These are phyloP conservation scores for Neospora caninum DNA, from an alignment of 169 alveolate species.

Conservation along the genomic window DNA sequence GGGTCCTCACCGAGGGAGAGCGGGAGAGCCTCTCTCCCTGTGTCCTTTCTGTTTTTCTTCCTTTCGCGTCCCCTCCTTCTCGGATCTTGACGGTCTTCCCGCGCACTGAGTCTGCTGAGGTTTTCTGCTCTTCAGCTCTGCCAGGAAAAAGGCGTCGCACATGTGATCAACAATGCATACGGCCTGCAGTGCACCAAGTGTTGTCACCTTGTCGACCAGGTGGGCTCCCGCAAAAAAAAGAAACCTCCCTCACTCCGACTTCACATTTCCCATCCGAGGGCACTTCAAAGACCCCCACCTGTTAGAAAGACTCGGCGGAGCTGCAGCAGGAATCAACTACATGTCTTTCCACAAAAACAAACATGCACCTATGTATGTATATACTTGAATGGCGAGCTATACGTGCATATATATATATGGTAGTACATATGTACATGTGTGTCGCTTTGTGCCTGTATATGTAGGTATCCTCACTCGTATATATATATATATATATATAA, in stretches of 20 bases:
- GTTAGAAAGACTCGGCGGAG: too few relatives aligned
- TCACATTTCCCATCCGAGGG: too few relatives aligned
- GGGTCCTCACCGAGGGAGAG: too few relatives aligned
- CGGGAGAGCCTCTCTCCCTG: too few relatives aligned
- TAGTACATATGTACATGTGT: not conserved
- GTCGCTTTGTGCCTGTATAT: not conserved
- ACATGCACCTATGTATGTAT: slow-evolving; percentile 1
- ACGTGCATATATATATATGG: not conserved
- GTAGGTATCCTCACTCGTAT: not conserved
- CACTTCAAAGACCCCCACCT: too few relatives aligned
- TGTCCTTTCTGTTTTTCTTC: not conserved
- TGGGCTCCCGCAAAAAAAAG: not conserved
- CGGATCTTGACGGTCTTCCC: not conserved
- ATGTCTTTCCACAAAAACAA: not conserved
- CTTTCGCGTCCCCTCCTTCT: not conserved
- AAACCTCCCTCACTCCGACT: too few relatives aligned
- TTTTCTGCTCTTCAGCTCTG: slow-evolving; percentile 65
- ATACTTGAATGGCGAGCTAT: not conserved
- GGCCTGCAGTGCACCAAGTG: slow-evolving; percentile 86
- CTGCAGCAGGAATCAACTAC: too few relatives aligned
- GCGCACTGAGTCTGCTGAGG: not conserved
- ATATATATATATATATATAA: not conserved
- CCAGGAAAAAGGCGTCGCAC: slow-evolving; percentile 75
- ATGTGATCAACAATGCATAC: slow-evolving; percentile 89
- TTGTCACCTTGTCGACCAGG: slow-evolving; percentile 74